Conservation (phyloP, 2,329 filamentous ascomycete species). For the Aureobasidium sp. region DNA sequence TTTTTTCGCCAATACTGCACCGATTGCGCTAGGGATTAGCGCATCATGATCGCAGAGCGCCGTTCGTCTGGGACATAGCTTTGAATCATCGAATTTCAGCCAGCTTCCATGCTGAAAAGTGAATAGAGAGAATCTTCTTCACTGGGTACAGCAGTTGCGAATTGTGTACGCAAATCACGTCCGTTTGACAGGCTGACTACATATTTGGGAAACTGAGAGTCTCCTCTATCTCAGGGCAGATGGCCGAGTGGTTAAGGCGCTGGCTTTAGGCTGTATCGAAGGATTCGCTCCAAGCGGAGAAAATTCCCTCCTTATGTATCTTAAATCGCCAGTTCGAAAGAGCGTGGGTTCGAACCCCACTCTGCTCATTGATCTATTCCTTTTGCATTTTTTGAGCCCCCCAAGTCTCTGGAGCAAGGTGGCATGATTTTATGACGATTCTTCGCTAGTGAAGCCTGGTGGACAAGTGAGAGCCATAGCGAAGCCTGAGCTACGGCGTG, state of each 20-base stretch:
- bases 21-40: neutral
- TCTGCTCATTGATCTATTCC: neutral
- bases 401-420: too few relatives aligned
- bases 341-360: conserved; percentile 5
- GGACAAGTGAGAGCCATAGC: neutral
- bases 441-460: neutral
- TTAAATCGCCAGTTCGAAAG: conserved; percentile 1
- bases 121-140: neutral
- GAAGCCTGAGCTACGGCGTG: neutral
- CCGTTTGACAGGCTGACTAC: neutral
- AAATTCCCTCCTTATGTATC: neutral
- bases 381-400: neutral
- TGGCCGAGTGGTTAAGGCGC: conserved; percentile 5
- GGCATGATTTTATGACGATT: neutral
- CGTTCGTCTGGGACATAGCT: neutral
- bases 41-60: neutral
- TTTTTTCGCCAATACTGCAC: neutral
- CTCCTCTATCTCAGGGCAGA: neutral
- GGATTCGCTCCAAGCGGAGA: neutral
- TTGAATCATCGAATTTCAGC: neutral
- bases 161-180: neutral
- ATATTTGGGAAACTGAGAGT: neutral
- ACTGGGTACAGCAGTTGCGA: too few relatives aligned
- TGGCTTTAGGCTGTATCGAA: neutral
- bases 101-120: neutral